Percentiles rank a stretch among this genome's conserved stretches.
These are phyloP conservation scores for Sphaceloma murrayae DNA, from an alignment of 2,329 filamentous ascomycete species.

Conservation along the genomic window DNA sequence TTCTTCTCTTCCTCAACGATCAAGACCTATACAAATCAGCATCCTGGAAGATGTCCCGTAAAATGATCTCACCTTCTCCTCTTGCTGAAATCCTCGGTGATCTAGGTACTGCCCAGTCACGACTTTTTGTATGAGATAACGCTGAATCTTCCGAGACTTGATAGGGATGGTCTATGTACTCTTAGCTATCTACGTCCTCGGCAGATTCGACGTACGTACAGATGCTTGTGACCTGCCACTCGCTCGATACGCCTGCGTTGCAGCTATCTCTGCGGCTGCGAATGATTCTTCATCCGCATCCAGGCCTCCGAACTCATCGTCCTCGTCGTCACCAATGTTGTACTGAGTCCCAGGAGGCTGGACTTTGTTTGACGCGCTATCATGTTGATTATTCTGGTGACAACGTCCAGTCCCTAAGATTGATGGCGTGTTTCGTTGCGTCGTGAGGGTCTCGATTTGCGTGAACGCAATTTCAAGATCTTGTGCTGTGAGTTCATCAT, in stretches of 20 bases:
- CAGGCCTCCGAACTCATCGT: constrained; percentile 64
- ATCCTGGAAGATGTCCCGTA: background rate
- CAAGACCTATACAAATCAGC: constrained; percentile 52
- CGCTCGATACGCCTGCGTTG: constrained; percentile 54
- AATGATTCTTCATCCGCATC: constrained; percentile 63
- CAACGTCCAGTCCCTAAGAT: too few species aligned
- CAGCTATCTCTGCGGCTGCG: constrained; percentile 58
- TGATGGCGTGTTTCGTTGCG: background rate
- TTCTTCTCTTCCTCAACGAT: constrained; percentile 71
- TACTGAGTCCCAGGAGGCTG: too few species aligned
- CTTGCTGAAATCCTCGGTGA: constrained; percentile 45
- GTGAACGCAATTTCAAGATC: constrained; percentile 42
- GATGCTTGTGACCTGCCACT: constrained; percentile 29
- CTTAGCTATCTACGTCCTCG: constrained; percentile 20
- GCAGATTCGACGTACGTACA: constrained; percentile 44
- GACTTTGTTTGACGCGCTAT: too few species aligned
- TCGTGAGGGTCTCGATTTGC: constrained; percentile 14
- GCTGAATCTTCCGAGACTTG: constrained; percentile 68
- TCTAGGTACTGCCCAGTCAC: constrained; percentile 59
- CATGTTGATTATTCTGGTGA: too few species aligned
- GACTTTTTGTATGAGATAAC: constrained; percentile 71
- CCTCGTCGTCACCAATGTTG: constrained; percentile 29
- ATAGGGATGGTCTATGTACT: constrained; percentile 49
- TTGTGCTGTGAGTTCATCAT: constrained; percentile 44
- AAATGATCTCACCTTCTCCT: constrained; percentile 19